Conservation (phyloP, 768 basidiomycete genomes). For the Dioszegia hungarica region DNA sequence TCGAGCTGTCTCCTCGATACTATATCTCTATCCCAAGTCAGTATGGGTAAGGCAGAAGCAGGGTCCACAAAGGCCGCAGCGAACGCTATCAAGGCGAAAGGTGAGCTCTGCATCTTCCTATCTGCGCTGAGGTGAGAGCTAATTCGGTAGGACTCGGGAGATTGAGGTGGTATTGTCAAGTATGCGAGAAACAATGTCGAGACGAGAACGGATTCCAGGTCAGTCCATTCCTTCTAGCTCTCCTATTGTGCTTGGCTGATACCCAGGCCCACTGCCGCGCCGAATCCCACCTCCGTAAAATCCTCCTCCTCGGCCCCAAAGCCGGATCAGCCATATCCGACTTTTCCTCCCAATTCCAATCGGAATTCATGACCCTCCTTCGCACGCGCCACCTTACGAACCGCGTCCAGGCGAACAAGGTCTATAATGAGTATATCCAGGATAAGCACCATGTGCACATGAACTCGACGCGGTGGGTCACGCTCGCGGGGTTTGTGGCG, state of each 20-base stretch:
- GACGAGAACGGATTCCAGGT: slow-evolving; percentile 87
- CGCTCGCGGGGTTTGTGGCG: slow-evolving; percentile 90
- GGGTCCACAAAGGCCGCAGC: slow-evolving; percentile 48
- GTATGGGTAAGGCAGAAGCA: slow-evolving; percentile 48
- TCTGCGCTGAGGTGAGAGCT: background rate
- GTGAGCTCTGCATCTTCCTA: slow-evolving; percentile 13
- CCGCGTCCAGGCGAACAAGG: slow-evolving; percentile 86
- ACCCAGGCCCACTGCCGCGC: slow-evolving; percentile 44
- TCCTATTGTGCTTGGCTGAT: slow-evolving; percentile 41
- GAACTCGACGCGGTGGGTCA: slow-evolving; percentile 98
- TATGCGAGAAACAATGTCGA: slow-evolving; percentile 96
- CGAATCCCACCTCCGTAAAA: slow-evolving; percentile 87
- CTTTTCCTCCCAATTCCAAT: slow-evolving; percentile 82
- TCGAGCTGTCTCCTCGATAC: background rate
- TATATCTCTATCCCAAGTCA: background rate
- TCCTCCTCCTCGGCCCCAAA: slow-evolving; percentile 93
- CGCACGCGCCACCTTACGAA: slow-evolving; percentile 92
- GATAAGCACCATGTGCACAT: slow-evolving; percentile 94
- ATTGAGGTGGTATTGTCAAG: slow-evolving; percentile 97
- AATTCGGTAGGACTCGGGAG: slow-evolving; percentile 64
- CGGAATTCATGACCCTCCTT: slow-evolving; percentile 83
- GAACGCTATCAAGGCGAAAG: slow-evolving; percentile 97
- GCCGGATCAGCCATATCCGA: slow-evolving; percentile 87
- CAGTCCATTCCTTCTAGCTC: background rate
- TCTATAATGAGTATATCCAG: slow-evolving; percentile 96